These are phyloP conservation scores for Batkoa obscura DNA, from an alignment of 371 early-diverging fungal species.

Conservation along the genomic window DNA sequence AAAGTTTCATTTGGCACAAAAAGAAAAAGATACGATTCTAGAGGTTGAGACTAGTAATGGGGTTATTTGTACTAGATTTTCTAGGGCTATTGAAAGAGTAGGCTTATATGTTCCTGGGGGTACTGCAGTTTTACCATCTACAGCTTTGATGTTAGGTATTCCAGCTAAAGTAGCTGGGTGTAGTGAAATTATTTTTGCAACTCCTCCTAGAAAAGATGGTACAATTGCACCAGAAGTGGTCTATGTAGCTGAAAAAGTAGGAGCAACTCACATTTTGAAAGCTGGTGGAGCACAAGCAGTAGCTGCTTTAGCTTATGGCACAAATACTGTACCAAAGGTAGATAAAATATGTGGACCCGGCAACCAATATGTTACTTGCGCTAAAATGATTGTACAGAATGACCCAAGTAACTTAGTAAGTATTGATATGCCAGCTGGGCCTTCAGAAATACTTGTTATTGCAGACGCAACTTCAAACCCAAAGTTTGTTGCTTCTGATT, in stretches of 20 bases:
- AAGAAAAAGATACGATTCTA: slow-evolving; percentile 36
- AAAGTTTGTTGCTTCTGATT: slow-evolving; percentile 83
- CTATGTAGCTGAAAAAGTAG: slow-evolving; percentile 94
- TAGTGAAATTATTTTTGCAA: slow-evolving; percentile 84
- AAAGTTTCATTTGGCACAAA: slow-evolving; percentile 87
- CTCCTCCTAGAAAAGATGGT: slow-evolving; percentile 86
- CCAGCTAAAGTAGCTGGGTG: slow-evolving; percentile 96
- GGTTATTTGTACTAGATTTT: slow-evolving; percentile 77
- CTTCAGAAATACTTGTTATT: slow-evolving; percentile 89
- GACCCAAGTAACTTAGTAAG: slow-evolving; percentile 80
- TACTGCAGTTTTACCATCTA: slow-evolving; percentile 89
- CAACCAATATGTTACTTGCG: slow-evolving; percentile 96
- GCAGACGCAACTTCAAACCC: slow-evolving; percentile 72
- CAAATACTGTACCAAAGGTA: slow-evolving; percentile 86
- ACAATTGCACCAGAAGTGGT: slow-evolving; percentile 84
- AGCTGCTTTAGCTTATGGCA: slow-evolving; percentile 96
- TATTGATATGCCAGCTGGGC: slow-evolving; percentile 98
- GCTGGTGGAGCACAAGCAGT: slow-evolving; percentile 98
- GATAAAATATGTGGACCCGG: slow-evolving; percentile 98
- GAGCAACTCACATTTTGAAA: slow-evolving; percentile 69
- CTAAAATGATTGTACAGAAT: slow-evolving; percentile 91
- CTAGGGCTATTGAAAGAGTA: slow-evolving; percentile 84
- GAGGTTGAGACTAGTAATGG: slow-evolving; percentile 94
- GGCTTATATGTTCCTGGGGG: slow-evolving; percentile 97
- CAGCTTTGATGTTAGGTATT: slow-evolving; percentile 88